Conservation (phyloP, 352 stramenopile species). For the Blastocystis sp. region DNA sequence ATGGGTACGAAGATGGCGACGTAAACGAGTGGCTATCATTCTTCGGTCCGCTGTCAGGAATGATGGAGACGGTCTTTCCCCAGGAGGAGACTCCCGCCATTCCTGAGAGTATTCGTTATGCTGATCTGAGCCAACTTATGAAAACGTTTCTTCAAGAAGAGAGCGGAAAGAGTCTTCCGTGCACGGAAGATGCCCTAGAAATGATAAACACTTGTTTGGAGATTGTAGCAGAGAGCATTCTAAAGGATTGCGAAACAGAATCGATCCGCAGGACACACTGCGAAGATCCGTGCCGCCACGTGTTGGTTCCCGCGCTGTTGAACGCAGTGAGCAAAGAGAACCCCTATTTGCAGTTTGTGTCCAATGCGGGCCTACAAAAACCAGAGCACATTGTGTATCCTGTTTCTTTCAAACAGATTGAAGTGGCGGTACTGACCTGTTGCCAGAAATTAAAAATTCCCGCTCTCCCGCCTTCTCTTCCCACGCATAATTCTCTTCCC, state of each 20-base stretch:
- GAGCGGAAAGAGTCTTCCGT: background rate
- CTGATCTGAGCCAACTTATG: background rate
- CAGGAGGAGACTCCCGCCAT: background rate
- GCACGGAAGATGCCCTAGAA: background rate
- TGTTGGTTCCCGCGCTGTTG: conserved; percentile 12
- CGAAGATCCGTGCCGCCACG: background rate
- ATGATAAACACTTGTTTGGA: background rate
- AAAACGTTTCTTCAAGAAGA: background rate
- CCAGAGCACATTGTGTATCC: background rate
- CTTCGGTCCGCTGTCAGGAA: background rate
- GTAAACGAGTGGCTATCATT: conserved; percentile 39
- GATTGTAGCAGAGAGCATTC: background rate
- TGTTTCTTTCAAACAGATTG: conserved; percentile 19
- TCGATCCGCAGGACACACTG: background rate
- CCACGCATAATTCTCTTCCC: background rate
- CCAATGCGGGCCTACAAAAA: conserved; percentile 9
- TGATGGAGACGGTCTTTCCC: background rate
- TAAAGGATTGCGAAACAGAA: background rate
- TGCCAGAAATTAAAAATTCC: background rate
- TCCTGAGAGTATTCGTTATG: background rate
- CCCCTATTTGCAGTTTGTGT: conserved; percentile 36
- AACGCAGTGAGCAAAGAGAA: background rate
- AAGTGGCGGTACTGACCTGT: background rate
- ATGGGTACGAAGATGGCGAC: background rate
- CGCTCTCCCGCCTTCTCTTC: background rate